Base-by-base conservation (phyloP, 768 basidiomycete species). In the Rhodotorula toruloides region DNA sequence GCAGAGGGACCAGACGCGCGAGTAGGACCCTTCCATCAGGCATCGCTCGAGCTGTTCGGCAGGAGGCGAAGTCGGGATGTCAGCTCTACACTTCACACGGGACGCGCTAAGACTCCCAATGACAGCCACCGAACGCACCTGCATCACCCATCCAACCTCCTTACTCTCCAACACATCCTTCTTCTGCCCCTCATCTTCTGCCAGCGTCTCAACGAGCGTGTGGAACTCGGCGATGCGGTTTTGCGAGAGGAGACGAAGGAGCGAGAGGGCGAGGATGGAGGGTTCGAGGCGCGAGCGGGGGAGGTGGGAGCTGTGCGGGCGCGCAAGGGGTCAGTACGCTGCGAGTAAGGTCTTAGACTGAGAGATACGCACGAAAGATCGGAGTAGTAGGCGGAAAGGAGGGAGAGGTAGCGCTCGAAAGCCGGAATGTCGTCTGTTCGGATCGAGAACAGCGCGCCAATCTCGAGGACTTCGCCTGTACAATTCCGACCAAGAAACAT, bases 21-120 rank as follows among this genome's bases (percentile, higher is more conserved):
- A 91, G 77, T 98, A 99, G 74, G 88, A 89, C 44, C 94, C 94
- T 77, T 98, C 94, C 94, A 99, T 99, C 50, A 98, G 83, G 90
- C 93, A 97, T 55, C 89, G 83, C 77, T 99, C 94, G 67, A 93
- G 84, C 76, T 92, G 84, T 82, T 74, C 85, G 76, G 82, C 90
- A 11, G 85, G 83, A 76, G 88, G 88, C 21, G 69, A 64, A 34
- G 72, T 68, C 21, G 76, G 64, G 12, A 68, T 59, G 39, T 84
- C 81, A 37, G 81, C n/a, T n/a, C n/a, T n/a, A n/a, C n/a, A n/a
- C n/a, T n/a, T 79, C 67, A 11, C 87, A 85, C 50, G 82, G 82
- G 68, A 87, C 86, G 34, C 40, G 47, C 11, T 11, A 7, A 6
- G 27, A 4, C 13, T 34, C 32, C 22, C 22, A 19, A 36, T 9